Percentiles rank a stretch among this genome's conserved stretches.
phyloP scores from a whole-genome alignment of 164 flowering plant genomes.

The Tinospora cordifolia region DNA sequence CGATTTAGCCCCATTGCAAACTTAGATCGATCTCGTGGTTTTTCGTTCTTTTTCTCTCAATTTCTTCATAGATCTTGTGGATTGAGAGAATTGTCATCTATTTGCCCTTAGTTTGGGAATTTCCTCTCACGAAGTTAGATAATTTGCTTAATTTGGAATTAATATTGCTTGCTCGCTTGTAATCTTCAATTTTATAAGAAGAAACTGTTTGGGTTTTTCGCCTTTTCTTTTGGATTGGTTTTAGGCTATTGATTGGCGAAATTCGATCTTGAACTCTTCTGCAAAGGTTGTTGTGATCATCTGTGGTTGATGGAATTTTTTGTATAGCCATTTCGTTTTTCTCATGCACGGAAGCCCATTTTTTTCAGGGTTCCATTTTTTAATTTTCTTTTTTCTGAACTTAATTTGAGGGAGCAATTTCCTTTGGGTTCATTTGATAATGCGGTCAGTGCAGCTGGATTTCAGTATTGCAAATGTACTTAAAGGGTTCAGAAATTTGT shows the following conservation, averaged over 20 bases:
- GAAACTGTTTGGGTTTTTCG: background rate
- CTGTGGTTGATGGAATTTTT: slow-evolving; percentile 2
- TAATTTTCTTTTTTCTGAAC: background rate
- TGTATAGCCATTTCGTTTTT: background rate
- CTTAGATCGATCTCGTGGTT: no score
- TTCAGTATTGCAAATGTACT: slow-evolving; percentile 13
- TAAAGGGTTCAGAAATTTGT: slow-evolving; percentile 10
- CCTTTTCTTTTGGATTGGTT: background rate
- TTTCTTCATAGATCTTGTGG: no score
- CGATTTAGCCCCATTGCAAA: no score
- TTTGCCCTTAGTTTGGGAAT: background rate
- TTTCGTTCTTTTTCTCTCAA: no score
- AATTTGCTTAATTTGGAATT: background rate
- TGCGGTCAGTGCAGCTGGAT: slow-evolving; percentile 6
- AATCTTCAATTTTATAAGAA: no score
- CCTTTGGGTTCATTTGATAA: background rate
- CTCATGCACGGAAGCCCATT: background rate
- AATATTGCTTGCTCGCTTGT: background rate
- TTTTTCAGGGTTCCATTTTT: background rate
- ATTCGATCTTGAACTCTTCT: background rate
- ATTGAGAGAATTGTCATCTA: background rate
- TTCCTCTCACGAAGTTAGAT: background rate
- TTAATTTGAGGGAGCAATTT: slow-evolving; percentile 9
- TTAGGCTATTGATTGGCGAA: background rate
- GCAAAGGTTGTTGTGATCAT: background rate